Base-by-base conservation (phyloP, 352 stramenopile genomes). In the Globisporangium camurandrum region DNA sequence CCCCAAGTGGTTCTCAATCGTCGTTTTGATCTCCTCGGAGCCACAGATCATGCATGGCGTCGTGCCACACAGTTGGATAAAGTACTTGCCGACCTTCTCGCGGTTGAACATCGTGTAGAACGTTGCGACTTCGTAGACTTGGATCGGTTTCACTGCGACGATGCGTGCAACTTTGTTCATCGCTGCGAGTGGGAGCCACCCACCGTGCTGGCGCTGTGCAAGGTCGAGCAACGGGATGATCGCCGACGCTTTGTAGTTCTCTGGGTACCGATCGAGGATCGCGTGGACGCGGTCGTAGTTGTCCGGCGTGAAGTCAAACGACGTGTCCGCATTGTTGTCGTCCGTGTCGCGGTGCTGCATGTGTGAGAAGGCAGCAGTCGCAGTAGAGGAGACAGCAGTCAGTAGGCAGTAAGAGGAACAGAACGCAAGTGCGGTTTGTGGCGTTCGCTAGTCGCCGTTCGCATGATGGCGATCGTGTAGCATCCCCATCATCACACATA, bases 91-190 rank as follows among this genome's bases (percentile, higher is more conserved):
- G 42, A 96, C 86, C 64, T 97, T 97, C 56, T 97, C 93, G 41
- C 74, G 62, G 72, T 93, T 99, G 77, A 99, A 99, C 97, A 99
- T 99, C 61, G 97, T 99, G 84, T 99, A 99, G 69, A 99, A 99
- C 31, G 94, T 98, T 19, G 97, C 97, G 22, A 99, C 97, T 66
- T 99, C 96, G 67, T 99, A 99, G 11, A 99, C 97, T 52, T 96
- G 85, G 43, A 98, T 97, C 40, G 95, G 90, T 59, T 95, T 88
- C 37, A 88, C 80, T 30, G 96, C 95, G n/a, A 98, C 88, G 53
- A 99, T 98, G 59, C 96, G 85, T n/a, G 96, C 91, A 22, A 99
- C 97, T 75, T 99, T 99, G 75, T 99, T 96, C 96, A 99, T 99
- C 46, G 97, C 97, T 20, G 95, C 94, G 8, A 99, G 75, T 7